Evolutionary conservation across 192 early-diverging fungal species (phyloP), one percentile per base, ranked within the genome.

Genomic region (Neocallimastix lanati): DNA sequence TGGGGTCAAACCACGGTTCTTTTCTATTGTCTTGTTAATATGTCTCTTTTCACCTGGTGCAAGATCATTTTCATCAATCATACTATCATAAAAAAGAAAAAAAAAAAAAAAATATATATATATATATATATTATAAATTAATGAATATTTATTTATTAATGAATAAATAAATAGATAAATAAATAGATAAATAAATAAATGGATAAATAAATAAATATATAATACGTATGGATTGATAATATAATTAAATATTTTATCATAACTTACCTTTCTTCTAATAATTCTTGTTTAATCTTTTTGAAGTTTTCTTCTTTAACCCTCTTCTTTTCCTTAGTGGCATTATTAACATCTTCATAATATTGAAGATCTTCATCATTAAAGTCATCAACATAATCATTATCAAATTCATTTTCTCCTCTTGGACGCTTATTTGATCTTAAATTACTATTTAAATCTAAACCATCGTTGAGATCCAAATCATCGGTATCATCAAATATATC

Each of bases 1-100:
- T 36, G 96, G 96, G 30, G 93, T 94, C 77, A 99, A 89, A 79
- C 97, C 97, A 87, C 94, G 93, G 88, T 99, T 99, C 85, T 95
- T 92, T 82, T 96, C 88, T 82, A 99, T 99, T 80, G 93, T 89
- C 85, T 92, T 96, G 79, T 90, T 92, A 33, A 94, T 92, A 28
- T 85, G 83, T 36, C 97, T 93, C 85, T 97, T 97, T 37, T 85
- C 80, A 29, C 87, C 90, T 29, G 82, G 85, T 12, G 80, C 85
- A 78, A 91, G 82, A 2, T 79, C 76, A 0, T 83, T 82, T 76
- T 91, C 89, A 81, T 82, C 85, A 77, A 79, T 81, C 81, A 88
- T 76, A 77, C 40, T 50, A 21, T 38, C 12, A 7, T 35, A 35
- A 35, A 35, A 35, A 38, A 38, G 9, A 12, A 38, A 14, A 38